These are phyloP conservation scores for Magnolia changhungtana DNA, from an alignment of 164 flowering plant species.

Conservation along the genomic window DNA sequence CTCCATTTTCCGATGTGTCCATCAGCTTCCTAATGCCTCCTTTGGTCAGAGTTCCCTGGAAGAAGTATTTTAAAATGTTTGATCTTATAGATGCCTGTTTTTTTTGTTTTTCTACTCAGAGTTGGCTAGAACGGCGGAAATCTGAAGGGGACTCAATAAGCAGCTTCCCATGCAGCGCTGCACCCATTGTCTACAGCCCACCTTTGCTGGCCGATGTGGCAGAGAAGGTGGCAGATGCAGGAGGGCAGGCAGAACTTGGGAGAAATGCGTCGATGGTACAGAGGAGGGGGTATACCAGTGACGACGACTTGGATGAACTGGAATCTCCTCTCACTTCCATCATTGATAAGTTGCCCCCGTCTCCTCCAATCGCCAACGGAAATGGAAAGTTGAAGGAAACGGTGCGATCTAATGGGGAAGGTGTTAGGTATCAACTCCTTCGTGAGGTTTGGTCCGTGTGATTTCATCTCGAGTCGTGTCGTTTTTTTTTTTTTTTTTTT, in stretches of 20 bases:
- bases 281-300: conserved; percentile 89
- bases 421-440: conserved; percentile 72
- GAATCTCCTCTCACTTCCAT: conserved; percentile 61
- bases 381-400: conserved; percentile 22
- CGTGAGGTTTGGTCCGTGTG: conserved; percentile 68
- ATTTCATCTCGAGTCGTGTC: background rate
- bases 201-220: conserved; percentile 59
- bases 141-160: conserved; percentile 45
- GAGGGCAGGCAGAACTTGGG: conserved; percentile 39
- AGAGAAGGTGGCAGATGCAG: conserved; percentile 67
- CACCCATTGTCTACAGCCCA: conserved; percentile 57
- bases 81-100: background rate
- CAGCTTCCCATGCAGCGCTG: conserved; percentile 74
- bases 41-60: background rate
- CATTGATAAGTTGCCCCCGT: conserved; percentile 40
- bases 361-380: conserved; percentile 21
- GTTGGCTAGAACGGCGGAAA: conserved; percentile 54
- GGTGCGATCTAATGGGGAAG: conserved; percentile 21
- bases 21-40: background rate
- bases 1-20: background rate
- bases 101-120: conserved; percentile 27
- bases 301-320: conserved; percentile 88
- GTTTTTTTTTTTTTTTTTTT: background rate
- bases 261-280: conserved; percentile 67
- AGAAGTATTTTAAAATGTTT: background rate